Evolutionary conservation across 2,329 filamentous ascomycete species (phyloP).

Genomic region (Saccharata proteae): DNA sequence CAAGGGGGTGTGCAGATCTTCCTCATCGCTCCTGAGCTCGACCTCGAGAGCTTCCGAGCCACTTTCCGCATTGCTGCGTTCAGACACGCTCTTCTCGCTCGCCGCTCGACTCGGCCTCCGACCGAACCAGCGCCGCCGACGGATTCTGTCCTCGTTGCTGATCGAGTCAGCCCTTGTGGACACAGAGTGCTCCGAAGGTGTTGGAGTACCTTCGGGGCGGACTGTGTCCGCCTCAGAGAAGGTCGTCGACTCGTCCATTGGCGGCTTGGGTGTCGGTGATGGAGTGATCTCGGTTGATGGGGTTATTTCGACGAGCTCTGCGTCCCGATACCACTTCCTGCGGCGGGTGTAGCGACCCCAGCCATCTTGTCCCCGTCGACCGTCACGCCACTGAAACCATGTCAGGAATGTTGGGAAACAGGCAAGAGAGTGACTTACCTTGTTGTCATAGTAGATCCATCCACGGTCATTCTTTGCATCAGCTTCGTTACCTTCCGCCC

Average conservation of each 20-base stretch:
- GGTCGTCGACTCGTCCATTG: not conserved
- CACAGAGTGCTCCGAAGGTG: conserved; percentile 16
- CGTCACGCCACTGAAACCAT: conserved; percentile 65
- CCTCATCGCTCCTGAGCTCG: conserved; percentile 26
- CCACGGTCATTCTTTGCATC: conserved; percentile 46
- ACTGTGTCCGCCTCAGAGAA: conserved; percentile 14
- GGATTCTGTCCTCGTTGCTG: conserved; percentile 21
- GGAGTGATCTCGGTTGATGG: conserved; percentile 33
- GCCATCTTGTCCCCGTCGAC: conserved; percentile 70
- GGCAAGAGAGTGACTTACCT: conserved; percentile 43
- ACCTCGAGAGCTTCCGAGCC: conserved; percentile 18
- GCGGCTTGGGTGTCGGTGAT: conserved; percentile 24
- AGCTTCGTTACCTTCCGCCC: conserved; percentile 26
- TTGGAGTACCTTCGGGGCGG: conserved; percentile 12
- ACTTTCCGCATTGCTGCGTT: conserved; percentile 10
- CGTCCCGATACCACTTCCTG: conserved; percentile 92
- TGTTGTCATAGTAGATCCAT: conserved; percentile 98
- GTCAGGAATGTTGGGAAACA: conserved; percentile 11
- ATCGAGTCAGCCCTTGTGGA: conserved; percentile 18
- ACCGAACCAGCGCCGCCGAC: conserved; percentile 23
- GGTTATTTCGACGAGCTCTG: conserved; percentile 73
- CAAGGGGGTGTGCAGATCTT: conserved; percentile 39
- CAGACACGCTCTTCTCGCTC: conserved; percentile 20
- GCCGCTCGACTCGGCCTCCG: conserved; percentile 13
- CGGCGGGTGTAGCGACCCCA: conserved; percentile 92